Percentiles rank a stretch among this genome's conserved stretches.
Evolutionary conservation across 371 early-diverging fungal genomes (phyloP).

Genomic region (Mycotypha africana): DNA sequence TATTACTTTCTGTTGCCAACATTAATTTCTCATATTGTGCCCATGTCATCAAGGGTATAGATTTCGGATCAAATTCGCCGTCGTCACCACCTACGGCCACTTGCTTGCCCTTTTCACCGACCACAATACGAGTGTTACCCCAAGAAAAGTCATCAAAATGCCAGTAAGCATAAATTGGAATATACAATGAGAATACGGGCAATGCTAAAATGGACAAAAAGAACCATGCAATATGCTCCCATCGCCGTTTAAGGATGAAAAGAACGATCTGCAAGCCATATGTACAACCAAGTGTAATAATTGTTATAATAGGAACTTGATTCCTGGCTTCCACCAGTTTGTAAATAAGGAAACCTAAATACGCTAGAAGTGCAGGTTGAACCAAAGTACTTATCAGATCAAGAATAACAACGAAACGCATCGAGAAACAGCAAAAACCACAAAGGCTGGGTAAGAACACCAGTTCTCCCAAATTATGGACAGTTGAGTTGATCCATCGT

Average conservation of each 20-base stretch:
- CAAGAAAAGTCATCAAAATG: slow-evolving; percentile 95
- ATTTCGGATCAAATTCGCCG: slow-evolving; percentile 34
- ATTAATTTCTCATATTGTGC: slow-evolving; percentile 63
- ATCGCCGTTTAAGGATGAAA: slow-evolving; percentile 72
- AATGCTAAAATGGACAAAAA: slow-evolving; percentile 78
- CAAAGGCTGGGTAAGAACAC: slow-evolving; percentile 79
- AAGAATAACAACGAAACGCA: slow-evolving; percentile 91
- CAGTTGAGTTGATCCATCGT: slow-evolving; percentile 96
- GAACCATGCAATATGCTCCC: slow-evolving; percentile 93
- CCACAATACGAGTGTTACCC: slow-evolving; percentile 89
- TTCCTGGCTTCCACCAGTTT: slow-evolving; percentile 21
- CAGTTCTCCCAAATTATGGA: slow-evolving; percentile 90
- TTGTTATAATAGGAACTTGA: slow-evolving; percentile 40
- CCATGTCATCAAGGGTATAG: slow-evolving; percentile 68
- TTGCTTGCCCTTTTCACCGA: slow-evolving; percentile 70
- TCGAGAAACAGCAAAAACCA: slow-evolving; percentile 94
- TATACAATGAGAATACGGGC: slow-evolving; percentile 71
- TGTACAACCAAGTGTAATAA: slow-evolving; percentile 58
- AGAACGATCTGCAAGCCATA: slow-evolving; percentile 78
- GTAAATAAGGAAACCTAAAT: slow-evolving; percentile 66
- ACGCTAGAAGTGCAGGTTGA: slow-evolving; percentile 84
- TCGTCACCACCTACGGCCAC: slow-evolving; percentile 36
- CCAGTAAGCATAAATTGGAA: slow-evolving; percentile 86
- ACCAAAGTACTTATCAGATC: slow-evolving; percentile 88
- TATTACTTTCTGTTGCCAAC: neutral